Evolutionary conservation across 2,329 filamentous ascomycete species (phyloP), one percentile per base, ranked within the genome.

Genomic region (Canariomyces notabilis): DNA sequence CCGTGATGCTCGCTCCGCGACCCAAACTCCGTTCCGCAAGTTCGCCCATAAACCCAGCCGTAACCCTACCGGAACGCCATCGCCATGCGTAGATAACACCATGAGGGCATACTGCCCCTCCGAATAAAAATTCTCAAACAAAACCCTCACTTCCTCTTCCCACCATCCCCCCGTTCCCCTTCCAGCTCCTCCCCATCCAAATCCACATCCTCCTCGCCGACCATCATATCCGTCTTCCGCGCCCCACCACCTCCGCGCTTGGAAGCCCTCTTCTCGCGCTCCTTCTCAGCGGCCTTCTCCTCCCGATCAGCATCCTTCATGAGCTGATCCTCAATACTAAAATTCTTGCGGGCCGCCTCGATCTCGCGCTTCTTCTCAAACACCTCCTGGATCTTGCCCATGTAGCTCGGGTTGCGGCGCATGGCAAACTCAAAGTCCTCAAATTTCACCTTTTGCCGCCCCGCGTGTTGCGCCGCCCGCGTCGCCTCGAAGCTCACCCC

Each of bases 391-490:
- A 97, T 89, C 60, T 91, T 83, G 39, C 93, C 93, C 35, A 97
- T 74, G 64, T 95, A 94, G 49, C 79, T 74, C 7, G 87, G 83
- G 61, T 97, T 94, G 54, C 86, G 81, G 23, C 93, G 80, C 57
- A 97, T 80, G 32, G 89, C 89, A 67, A 95, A 98, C 61, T 94
- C 89, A 70, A 98, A 95, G 67, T 98, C 93, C 61, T 96, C 91
- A 60, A 95, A 87, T 67, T 98, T 98, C 69, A 98, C 89, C 70
- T 98, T 98, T 60, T 95, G 88, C 2, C 93, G 86, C 0, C 89
- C 85, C 2, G 87, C 83, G 67, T 95, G 88, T 64, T 87, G 83
- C 1, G 93, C 93, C 43, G 85, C 83, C 36, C 87, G 82, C 4
- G 89, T 88, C 4, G 93, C 91, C 62, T 89, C 85, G 71, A 95